phyloP scores from a whole-genome alignment of 495 filamentous ascomycete species.

The Tuber aestivum region DNA sequence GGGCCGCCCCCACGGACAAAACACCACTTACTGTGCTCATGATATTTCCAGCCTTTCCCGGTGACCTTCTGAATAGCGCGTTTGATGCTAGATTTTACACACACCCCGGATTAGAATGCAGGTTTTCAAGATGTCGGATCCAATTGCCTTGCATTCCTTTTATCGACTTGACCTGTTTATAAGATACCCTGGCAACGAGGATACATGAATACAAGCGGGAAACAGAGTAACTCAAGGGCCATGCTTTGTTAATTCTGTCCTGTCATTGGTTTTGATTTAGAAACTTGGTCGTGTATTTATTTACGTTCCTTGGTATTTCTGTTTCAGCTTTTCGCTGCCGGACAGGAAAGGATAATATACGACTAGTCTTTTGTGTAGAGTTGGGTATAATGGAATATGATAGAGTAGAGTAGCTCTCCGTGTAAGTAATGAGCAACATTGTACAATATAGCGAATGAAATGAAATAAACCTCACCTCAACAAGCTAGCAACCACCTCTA shows the following conservation, averaged over 20 bases:
- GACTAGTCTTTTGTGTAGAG: background rate
- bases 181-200: background rate
- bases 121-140: background rate
- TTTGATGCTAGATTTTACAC: background rate
- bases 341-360: background rate
- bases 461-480: background rate
- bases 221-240: background rate
- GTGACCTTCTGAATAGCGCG: background rate
- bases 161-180: background rate
- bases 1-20: too few relatives aligned
- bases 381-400: background rate
- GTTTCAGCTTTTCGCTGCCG: background rate
- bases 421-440: background rate
- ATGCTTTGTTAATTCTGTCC: background rate
- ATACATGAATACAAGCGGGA: background rate
- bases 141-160: background rate
- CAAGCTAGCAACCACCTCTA: background rate
- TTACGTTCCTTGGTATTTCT: background rate
- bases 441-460: background rate
- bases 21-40: too few relatives aligned
- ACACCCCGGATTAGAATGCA: background rate
- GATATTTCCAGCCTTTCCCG: background rate
- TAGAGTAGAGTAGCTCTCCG: background rate
- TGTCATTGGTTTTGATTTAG: background rate
- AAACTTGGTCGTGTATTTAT: background rate